These are phyloP conservation scores for Ophiostoma sp. DNA, from an alignment of 2,329 filamentous ascomycete genomes.

Conservation along the genomic window DNA sequence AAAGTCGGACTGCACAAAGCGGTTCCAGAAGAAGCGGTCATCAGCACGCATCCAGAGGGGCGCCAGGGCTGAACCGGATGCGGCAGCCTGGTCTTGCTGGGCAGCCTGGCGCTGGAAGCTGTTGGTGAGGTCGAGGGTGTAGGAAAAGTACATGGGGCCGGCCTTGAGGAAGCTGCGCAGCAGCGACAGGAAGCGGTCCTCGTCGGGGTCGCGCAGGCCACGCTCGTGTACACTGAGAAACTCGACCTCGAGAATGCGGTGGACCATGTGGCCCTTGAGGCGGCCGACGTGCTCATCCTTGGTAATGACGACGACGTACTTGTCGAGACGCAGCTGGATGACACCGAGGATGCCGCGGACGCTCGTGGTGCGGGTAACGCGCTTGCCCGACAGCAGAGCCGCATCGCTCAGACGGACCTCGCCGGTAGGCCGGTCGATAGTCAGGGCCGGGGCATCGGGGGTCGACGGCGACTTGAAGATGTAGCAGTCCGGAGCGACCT, in stretches of 20 bases:
- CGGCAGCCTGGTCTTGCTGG: conserved; percentile 50
- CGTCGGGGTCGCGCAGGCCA: conserved; percentile 83
- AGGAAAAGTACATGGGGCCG: conserved; percentile 95
- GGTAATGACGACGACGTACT: conserved; percentile 94
- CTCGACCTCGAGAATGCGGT: conserved; percentile 86
- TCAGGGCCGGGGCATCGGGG: conserved; percentile 77
- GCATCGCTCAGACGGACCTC: conserved; percentile 82
- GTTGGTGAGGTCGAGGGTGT: conserved; percentile 94
- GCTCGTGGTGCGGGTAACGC: conserved; percentile 71
- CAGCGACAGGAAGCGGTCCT: conserved; percentile 81
- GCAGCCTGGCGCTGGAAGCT: conserved; percentile 91
- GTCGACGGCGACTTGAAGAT: conserved; percentile 95
- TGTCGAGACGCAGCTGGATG: conserved; percentile 87
- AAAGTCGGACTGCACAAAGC: conserved; percentile 82
- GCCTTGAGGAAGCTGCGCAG: conserved; percentile 76
- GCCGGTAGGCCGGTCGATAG: conserved; percentile 87
- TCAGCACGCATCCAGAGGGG: conserved; percentile 91
- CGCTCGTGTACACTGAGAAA: conserved; percentile 91
- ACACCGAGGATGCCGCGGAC: conserved; percentile 93
- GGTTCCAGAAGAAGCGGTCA: conserved; percentile 99
- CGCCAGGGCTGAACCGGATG: conserved; percentile 31
- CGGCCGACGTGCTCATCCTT: conserved; percentile 88
- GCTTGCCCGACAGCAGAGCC: conserved; percentile 66
- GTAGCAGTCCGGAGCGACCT: conserved; percentile 86
- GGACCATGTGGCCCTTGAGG: conserved; percentile 92